phyloP scores from a whole-genome alignment of 352 stramenopile species.

The Pythium volutum region DNA sequence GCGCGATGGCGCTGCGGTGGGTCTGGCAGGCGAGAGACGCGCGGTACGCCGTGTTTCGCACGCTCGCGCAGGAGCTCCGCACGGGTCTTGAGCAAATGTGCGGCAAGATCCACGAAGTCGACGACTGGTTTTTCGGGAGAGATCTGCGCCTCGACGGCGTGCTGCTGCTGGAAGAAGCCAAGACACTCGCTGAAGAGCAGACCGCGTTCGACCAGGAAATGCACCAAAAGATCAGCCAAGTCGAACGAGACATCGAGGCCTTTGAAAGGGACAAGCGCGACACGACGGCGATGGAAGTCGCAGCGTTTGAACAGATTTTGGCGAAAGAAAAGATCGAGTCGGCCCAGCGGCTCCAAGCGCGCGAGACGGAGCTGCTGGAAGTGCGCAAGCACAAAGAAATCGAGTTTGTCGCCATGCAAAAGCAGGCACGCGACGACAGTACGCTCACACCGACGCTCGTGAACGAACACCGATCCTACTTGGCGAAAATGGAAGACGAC shows the following conservation, averaged over 20 bases:
- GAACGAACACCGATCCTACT: conserved; percentile 79
- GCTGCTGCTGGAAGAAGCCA: conserved; percentile 54
- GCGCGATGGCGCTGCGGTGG: conserved; percentile 73
- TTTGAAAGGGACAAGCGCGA: conserved; percentile 74
- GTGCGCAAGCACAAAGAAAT: conserved; percentile 66
- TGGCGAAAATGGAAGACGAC: conserved; percentile 81
- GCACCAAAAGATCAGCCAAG: conserved; percentile 67
- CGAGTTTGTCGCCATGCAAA: conserved; percentile 70
- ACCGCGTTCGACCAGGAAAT: conserved; percentile 75
- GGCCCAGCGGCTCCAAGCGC: conserved; percentile 45
- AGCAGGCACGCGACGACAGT: conserved; percentile 56
- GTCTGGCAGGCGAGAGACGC: conserved; percentile 74
- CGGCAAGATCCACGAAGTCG: conserved; percentile 86
- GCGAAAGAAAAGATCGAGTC: conserved; percentile 48
- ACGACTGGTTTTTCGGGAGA: conserved; percentile 92
- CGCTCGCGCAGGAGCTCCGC: conserved; percentile 54
- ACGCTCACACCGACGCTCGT: conserved; percentile 58
- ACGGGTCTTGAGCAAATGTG: conserved; percentile 47
- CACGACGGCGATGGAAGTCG: conserved; percentile 49
- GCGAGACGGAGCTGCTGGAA: conserved; percentile 79
- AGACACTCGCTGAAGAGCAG: conserved; percentile 55
- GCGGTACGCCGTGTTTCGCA: conserved; percentile 42
- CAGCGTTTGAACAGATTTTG: conserved; percentile 64
- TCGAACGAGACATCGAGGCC: conserved; percentile 77
- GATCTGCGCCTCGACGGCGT: conserved; percentile 84